Base-by-base conservation (phyloP, 1,139 yeast genomes). In the Arxiozyma heterogenica region DNA sequence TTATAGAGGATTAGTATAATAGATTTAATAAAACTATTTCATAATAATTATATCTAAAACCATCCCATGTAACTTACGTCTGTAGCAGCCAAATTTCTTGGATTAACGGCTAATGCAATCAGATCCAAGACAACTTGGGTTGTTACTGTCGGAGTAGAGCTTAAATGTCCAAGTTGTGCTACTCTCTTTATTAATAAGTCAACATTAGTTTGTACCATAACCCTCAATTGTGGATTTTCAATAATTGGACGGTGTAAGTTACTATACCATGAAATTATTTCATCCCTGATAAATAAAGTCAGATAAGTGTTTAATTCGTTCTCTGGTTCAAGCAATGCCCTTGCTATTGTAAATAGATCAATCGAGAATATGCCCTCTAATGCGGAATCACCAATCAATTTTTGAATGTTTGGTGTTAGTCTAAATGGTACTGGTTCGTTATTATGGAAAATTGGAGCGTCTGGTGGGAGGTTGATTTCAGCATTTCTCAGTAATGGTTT, bases 61-160 rank as follows among this genome's bases (percentile, higher is more conserved):
- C 90, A 93, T 1, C 98, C 95, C 96, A 93, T 90, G 94, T 96
- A 93, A 59, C 89, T 77, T 38, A 91, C 85, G 65, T 94, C 98
- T 21, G 96, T 86, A 57, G 90, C 83, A 17, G 98, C 98, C 67
- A 94, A 75, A 64, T 89, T 89, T 63, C 96, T 81, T 41, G 98
- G 98, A 66, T 91, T 93, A 17, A 93, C 98, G 5, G 99, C 98
- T 65, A 88, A 94, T 3, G 96, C 86, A 53, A 94, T 89, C 66
- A 93, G 79, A 62, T 93, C 98, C 61, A 93, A 79, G 41, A 91
- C 89, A 58, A 88, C 86, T 68, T 93, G 98, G 50, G 96, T 89
- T n/a, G 95, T 89, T 18, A 94, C 94, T 12, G 80, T 71, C 27
- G 86, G 82, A 23, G 86, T 82, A 39, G 84, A 82, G 25, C 91